Conservation (phyloP, 163 green algal genomes). For the Chloromonas sp. region DNA sequence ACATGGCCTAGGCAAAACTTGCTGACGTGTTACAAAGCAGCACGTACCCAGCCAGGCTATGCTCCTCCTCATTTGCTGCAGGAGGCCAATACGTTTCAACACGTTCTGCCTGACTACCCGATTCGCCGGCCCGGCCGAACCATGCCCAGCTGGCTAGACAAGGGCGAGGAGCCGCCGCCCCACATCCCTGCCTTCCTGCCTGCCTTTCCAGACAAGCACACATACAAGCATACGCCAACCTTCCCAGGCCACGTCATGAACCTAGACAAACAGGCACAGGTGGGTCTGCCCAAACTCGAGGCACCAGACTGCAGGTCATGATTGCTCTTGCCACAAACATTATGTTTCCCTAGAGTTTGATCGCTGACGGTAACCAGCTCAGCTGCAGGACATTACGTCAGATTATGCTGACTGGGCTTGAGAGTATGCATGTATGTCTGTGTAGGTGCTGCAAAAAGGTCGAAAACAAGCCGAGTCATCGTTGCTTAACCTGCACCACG, state of each 20-base stretch:
- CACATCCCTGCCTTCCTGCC: conserved; percentile 73
- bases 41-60: too few species aligned
- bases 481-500: background rate
- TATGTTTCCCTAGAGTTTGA: background rate
- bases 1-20: too few species aligned
- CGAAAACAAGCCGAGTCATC: background rate
- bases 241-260: conserved; percentile 42
- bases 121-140: conserved; percentile 24
- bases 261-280: conserved; percentile 48
- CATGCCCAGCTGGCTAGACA: conserved; percentile 55
- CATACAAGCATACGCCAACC: conserved; percentile 45
- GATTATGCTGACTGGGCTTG: too few species aligned
- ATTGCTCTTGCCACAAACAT: background rate
- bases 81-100: conserved; percentile 22
- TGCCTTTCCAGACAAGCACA: conserved; percentile 81
- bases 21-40: too few species aligned
- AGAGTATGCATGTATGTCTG: too few species aligned
- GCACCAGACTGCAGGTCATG: background rate
- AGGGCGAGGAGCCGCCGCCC: conserved; percentile 50
- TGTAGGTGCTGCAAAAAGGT: too few species aligned
- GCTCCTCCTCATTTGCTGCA: background rate
- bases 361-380: too few species aligned
- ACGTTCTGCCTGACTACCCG: conserved; percentile 43
- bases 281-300: background rate
- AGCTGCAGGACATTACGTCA: too few species aligned